Conservation (phyloP, 1,284 basidiomycete species). For the Sporisorium reilianum region DNA sequence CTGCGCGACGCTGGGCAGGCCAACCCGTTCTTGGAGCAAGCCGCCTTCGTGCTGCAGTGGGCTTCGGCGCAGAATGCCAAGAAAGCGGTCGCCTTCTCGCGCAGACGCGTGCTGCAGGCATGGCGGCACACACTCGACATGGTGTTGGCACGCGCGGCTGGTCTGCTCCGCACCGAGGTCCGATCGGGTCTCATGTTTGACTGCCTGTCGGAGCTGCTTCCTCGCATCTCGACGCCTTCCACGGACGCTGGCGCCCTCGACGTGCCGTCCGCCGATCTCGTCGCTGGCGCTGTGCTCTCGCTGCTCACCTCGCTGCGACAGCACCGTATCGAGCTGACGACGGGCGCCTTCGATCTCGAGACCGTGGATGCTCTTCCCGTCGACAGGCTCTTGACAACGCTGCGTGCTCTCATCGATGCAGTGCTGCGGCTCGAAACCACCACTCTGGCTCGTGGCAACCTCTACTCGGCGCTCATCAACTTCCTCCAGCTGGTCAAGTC, state of each 20-base stretch:
- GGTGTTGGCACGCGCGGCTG: constrained; percentile 52
- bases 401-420: constrained; percentile 82
- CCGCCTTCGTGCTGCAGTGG: constrained; percentile 57
- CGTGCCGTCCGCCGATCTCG: constrained; percentile 80
- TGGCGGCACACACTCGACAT: constrained; percentile 67
- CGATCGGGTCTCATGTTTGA: constrained; percentile 62
- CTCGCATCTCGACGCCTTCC: constrained; percentile 52
- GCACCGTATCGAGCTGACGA: constrained; percentile 48
- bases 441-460: constrained; percentile 93
- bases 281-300: constrained; percentile 84
- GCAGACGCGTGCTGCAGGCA: constrained; percentile 54
- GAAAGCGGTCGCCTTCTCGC: constrained; percentile 56
- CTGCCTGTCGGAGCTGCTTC: constrained; percentile 61
- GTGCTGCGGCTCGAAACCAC: constrained; percentile 81
- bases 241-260: constrained; percentile 68
- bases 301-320: constrained; percentile 80
- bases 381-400: constrained; percentile 81
- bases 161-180: constrained; percentile 58
- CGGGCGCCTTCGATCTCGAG: constrained; percentile 60
- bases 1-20: constrained; percentile 48
- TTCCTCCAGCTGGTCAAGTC: constrained; percentile 78
- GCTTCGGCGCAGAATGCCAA: constrained; percentile 63
- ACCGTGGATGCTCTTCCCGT: constrained; percentile 49
- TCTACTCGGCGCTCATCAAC: constrained; percentile 91
- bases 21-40: constrained; percentile 61